Evolutionary conservation across 768 basidiomycete genomes (phyloP), one percentile per base, ranked within the genome.

Genomic region (Tricholoma sp.): DNA sequence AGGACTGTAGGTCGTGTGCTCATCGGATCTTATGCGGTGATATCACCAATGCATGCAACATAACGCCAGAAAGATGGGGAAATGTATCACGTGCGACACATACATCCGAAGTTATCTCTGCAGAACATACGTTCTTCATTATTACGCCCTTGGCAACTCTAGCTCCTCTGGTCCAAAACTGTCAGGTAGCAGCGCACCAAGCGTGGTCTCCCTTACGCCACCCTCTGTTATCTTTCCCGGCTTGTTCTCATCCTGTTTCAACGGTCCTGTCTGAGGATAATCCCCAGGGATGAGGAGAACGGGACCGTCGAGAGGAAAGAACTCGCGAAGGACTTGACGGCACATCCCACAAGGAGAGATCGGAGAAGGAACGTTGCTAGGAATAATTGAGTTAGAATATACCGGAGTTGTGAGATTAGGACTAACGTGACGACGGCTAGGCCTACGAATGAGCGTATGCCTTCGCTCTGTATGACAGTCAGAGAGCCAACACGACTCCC

Each of bases 331-430:
- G 50, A 97, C 81, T 68, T 98, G 95, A 7, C 96, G 87, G 63
- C 95, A 99, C 48, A 95, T 85, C 2, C 96, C 96, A 68, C 97
- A 98, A 0, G 96, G 96, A 1, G 94, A 88, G 48, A 89, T 74
- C 0, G 85, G 67, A 0, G 76, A 66, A 0, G 79, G 63, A 2
- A 95, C 84, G 60, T 96, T 88, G 17, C 91, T 94, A 64, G 4
- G 37, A 8, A 36, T 42, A 9, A 17, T 32, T 2, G n/a, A 31
- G 8, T 31, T 31, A 49, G 1, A 24, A 2, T 24, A 4, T 4
- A 24, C 2, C 24, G 4, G 24, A 24, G 4, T 24, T 24, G 24
- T 4, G 24, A 24, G 24, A 24, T 24, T 24, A 4, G 11, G 44
- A 76, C 84, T 57, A 56, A 93, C 93, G 84, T 84, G 11, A 83